These are phyloP conservation scores for Anisodus acutangulus DNA, from an alignment of 257 asterid genomes.

Conservation along the genomic window DNA sequence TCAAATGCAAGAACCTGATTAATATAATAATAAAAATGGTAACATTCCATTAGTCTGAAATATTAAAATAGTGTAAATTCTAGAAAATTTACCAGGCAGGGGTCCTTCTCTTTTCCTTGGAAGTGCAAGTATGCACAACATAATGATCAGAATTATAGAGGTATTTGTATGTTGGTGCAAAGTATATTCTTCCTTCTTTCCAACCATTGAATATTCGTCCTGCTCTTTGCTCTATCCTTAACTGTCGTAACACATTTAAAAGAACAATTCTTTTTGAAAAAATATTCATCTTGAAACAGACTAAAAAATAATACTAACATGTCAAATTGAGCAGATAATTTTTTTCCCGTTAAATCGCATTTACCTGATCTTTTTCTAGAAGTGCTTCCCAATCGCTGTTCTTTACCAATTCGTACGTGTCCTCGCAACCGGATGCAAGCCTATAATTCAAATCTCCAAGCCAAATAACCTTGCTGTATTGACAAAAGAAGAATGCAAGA, in stretches of 20 bases:
- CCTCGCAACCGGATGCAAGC: slow-evolving; percentile 51
- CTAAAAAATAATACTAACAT: too few species aligned
- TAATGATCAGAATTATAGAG: slow-evolving; percentile 62
- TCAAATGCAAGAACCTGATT: neutral
- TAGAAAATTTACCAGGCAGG: slow-evolving; percentile 80
- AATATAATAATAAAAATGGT: neutral
- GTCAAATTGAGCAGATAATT: too few species aligned
- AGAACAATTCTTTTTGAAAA: too few species aligned
- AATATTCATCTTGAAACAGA: neutral
- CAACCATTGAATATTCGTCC: slow-evolving; percentile 82
- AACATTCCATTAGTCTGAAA: neutral
- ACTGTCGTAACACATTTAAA: slow-evolving; percentile 42
- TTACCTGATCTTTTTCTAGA: slow-evolving; percentile 74
- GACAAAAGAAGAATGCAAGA: neutral
- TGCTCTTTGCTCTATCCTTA: slow-evolving; percentile 68
- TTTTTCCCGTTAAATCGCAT: too few species aligned
- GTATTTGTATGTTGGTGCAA: slow-evolving; percentile 92
- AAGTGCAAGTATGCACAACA: slow-evolving; percentile 51
- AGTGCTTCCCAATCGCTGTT: slow-evolving; percentile 75
- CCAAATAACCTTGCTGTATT: slow-evolving; percentile 80
- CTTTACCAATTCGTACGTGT: slow-evolving; percentile 52
- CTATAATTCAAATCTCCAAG: slow-evolving; percentile 92
- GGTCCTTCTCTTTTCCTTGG: slow-evolving; percentile 65
- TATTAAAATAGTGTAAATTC: neutral
- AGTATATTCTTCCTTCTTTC: slow-evolving; percentile 77